Percentiles rank a stretch among this genome's conserved stretches.
Conservation (phyloP, 768 basidiomycete genomes). For the Suillus americanus region DNA sequence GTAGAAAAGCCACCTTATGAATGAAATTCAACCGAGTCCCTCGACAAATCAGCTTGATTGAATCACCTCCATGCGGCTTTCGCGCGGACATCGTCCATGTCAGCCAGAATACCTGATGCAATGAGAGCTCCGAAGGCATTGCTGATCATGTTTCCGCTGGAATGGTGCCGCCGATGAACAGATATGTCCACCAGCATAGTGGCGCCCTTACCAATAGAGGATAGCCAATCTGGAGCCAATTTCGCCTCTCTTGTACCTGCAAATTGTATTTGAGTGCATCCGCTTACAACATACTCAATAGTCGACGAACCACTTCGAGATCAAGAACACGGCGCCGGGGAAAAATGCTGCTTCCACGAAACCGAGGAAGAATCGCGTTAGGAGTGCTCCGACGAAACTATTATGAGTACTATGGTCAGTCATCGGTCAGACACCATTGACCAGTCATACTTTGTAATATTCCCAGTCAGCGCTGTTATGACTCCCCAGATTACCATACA, state of each 20-base stretch:
- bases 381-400: conserved; percentile 41
- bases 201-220: conserved; percentile 35
- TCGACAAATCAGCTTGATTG: background rate
- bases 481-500: conserved; percentile 75
- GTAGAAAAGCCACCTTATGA: conserved; percentile 46
- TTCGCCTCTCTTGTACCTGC: conserved; percentile 45
- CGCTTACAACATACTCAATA: conserved; percentile 24
- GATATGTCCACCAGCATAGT: background rate
- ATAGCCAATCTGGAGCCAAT: conserved; percentile 44
- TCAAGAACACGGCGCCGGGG: conserved; percentile 42
- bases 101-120: conserved; percentile 45
- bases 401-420: background rate
- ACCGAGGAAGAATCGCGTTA: conserved; percentile 52
- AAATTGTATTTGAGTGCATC: conserved; percentile 14
- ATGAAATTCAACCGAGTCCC: conserved; percentile 2
- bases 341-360: conserved; percentile 51
- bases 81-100: conserved; percentile 49
- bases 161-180: background rate
- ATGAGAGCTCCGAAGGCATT: conserved; percentile 58
- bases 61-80: conserved; percentile 46
- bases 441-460: conserved; percentile 29
- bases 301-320: conserved; percentile 33
- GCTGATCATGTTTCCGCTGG: conserved; percentile 44
- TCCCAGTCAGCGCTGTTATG: conserved; percentile 48
- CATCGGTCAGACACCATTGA: background rate